Evolutionary conservation across 2,329 filamentous ascomycete species (phyloP).

Genomic region (Fusarium sp.): DNA sequence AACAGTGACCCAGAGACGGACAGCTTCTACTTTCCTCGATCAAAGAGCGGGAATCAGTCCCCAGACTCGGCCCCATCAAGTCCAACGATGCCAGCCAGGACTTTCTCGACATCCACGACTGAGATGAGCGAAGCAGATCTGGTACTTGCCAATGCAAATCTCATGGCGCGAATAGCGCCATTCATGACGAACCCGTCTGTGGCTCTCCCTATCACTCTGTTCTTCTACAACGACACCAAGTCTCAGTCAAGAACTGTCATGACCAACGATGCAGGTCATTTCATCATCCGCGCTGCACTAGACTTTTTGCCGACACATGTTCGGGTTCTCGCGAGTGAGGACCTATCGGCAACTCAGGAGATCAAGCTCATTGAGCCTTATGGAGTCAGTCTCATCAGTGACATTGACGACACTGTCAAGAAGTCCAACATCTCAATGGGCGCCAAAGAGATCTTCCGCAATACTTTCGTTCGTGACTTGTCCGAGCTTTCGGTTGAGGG

Average conservation of each 20-base stretch:
- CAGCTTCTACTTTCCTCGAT: conserved; percentile 45
- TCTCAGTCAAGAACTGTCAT: conserved; percentile 87
- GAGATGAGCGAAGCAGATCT: conserved; percentile 84
- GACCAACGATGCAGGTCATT: conserved; percentile 92
- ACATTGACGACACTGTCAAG: conserved; percentile 98
- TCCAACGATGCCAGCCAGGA: conserved; percentile 55
- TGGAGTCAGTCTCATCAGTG: conserved; percentile 93
- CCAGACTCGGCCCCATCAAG: conserved; percentile 58
- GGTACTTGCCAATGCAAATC: conserved; percentile 81
- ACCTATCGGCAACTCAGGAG: conserved; percentile 83
- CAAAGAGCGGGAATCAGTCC: conserved; percentile 50
- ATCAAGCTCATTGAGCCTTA: conserved; percentile 80
- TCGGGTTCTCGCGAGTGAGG: conserved; percentile 86
- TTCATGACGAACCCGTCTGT: conserved; percentile 89
- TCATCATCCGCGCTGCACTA: conserved; percentile 81
- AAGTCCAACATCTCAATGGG: conserved; percentile 90
- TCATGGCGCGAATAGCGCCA: conserved; percentile 88
- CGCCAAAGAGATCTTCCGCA: conserved; percentile 93
- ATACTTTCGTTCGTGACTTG: conserved; percentile 91
- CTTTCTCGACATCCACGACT: conserved; percentile 52
- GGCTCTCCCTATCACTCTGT: conserved; percentile 84
- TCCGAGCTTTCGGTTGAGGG: conserved; percentile 85
- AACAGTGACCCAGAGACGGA: conserved; percentile 52
- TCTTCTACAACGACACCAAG: conserved; percentile 90
- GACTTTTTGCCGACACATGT: conserved; percentile 94